Conservation (phyloP, 2,329 filamentous ascomycete genomes). For the Leptoxyphium fumago region DNA sequence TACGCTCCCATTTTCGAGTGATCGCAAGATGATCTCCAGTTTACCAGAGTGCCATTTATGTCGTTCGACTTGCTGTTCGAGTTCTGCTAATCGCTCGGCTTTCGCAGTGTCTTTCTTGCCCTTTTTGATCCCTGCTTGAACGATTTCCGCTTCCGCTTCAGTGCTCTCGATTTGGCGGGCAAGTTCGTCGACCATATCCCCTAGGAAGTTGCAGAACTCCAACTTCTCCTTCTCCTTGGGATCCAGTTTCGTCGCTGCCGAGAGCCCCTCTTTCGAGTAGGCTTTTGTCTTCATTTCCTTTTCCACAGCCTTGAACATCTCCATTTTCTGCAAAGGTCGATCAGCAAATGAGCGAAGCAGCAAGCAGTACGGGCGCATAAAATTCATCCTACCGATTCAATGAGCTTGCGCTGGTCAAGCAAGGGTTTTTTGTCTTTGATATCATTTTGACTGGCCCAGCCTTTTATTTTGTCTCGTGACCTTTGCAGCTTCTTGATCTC, state of each 20-base stretch:
- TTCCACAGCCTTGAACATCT: conserved; percentile 99
- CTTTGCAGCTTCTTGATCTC: conserved; percentile 99
- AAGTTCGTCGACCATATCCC: conserved; percentile 76
- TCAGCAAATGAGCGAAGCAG: not conserved
- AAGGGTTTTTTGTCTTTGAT: conserved; percentile 98
- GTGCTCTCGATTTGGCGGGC: conserved; percentile 85
- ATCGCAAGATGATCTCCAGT: conserved; percentile 76
- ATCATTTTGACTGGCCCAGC: conserved; percentile 95
- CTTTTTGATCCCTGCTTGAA: conserved; percentile 87
- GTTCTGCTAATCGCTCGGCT: conserved; percentile 73
- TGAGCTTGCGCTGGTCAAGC: conserved; percentile 84
- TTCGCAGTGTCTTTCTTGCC: conserved; percentile 76
- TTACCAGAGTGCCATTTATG: conserved; percentile 96
- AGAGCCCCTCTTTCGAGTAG: conserved; percentile 94
- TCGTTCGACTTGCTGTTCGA: conserved; percentile 70
- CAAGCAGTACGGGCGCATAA: conserved; percentile 18
- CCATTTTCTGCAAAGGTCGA: conserved; percentile 64
- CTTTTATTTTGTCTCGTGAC: conserved; percentile 96
- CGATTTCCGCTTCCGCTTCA: conserved; percentile 74
- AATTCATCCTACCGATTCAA: conserved; percentile 62
- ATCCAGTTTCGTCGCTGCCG: conserved; percentile 80
- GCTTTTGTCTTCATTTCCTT: conserved; percentile 99
- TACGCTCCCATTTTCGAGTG: conserved; percentile 82
- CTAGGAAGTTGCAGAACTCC: conserved; percentile 75
- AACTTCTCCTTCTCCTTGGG: conserved; percentile 95